Conservation (phyloP, 2,329 filamentous ascomycete species). For the Hymenoscyphus fraxineus region DNA sequence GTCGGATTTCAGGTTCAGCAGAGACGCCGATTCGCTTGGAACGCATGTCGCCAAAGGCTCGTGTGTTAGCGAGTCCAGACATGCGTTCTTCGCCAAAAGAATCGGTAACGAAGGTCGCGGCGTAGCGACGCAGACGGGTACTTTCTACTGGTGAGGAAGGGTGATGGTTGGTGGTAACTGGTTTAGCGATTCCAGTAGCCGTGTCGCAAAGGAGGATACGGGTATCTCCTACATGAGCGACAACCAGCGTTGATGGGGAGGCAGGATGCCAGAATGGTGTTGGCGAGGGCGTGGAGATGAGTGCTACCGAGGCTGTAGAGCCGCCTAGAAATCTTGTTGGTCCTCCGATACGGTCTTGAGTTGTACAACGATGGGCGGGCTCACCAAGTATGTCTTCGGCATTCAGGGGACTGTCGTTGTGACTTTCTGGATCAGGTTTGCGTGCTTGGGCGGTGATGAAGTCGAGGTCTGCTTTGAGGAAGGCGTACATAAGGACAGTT, state of each 20-base stretch:
- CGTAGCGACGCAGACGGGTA: constrained; percentile 78
- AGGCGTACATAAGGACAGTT: constrained; percentile 83
- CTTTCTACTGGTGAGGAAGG: constrained; percentile 83
- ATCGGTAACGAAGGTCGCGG: constrained; percentile 84
- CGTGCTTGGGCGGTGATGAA: constrained; percentile 86
- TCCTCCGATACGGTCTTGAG: constrained; percentile 65
- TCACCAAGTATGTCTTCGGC: constrained; percentile 76
- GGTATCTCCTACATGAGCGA: constrained; percentile 91
- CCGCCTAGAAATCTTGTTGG: constrained; percentile 82
- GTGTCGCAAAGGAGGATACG: constrained; percentile 88
- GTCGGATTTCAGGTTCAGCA: constrained; percentile 84
- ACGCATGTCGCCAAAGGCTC: constrained; percentile 87
- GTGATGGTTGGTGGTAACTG: constrained; percentile 88
- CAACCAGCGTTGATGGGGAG: constrained; percentile 76
- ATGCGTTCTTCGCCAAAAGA: constrained; percentile 97
- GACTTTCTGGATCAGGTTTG: constrained; percentile 68
- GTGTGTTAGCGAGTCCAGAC: constrained; percentile 86
- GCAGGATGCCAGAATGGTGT: constrained; percentile 94
- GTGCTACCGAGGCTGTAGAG: constrained; percentile 82
- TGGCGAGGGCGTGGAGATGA: constrained; percentile 88
- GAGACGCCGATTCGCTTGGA: constrained; percentile 91
- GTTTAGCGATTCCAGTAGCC: constrained; percentile 71
- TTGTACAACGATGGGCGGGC: constrained; percentile 51
- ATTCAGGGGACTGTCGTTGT: constrained; percentile 76
- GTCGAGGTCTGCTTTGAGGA: constrained; percentile 88